Evolutionary conservation across 2,329 filamentous ascomycete species (phyloP), one percentile per base, ranked within the genome.

Genomic region (Tolypocladium paradoxum): DNA sequence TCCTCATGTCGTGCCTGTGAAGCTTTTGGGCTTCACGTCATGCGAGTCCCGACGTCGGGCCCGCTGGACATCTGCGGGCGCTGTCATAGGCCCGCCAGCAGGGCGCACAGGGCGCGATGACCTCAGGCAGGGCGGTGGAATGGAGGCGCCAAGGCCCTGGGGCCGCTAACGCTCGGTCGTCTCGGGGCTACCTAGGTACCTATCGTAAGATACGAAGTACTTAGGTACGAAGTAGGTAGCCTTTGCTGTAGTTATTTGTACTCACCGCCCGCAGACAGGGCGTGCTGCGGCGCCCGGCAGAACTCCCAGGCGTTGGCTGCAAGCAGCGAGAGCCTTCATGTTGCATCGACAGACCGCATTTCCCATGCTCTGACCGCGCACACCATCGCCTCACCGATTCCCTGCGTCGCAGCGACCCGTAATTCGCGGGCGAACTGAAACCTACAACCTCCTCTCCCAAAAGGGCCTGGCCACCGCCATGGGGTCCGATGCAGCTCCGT

Each of bases 401-500:
- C 18, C 27, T 47, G 27, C 18, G 16, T 18, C 40, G 9, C 27
- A n/a, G 18, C 43, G 43, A 20, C 43, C 43, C 43, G 33, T 33
- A 47, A 20, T 47, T 33, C 18, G 7, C 12, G 27, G 27, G 27
- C 43, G 20, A 20, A 3, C 43, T 20, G 43, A 33, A 46, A 46
- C 43, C 18, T 31, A 31, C 43, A 4, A n/a, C 40, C 38, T 24
- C 9, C 16, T 20, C 27, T 33, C 7, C 16, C 16, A 47, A 47
- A n/a, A 33, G 9, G 20, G 43, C 27, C 43, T 33, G 8, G n/a
- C 38, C 18, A 6, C 29, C 48, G 24, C 8, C 40, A 50, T 54
- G 48, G 40, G 34, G 11, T 47, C 48, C 58, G 45, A 51, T 49
- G 40, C 61, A 46, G 48, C 58, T n/a, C 55, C 54, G 31, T 48